These are phyloP conservation scores for Colletotrichum camelliae DNA, from an alignment of 2,329 filamentous ascomycete genomes.

Conservation along the genomic window DNA sequence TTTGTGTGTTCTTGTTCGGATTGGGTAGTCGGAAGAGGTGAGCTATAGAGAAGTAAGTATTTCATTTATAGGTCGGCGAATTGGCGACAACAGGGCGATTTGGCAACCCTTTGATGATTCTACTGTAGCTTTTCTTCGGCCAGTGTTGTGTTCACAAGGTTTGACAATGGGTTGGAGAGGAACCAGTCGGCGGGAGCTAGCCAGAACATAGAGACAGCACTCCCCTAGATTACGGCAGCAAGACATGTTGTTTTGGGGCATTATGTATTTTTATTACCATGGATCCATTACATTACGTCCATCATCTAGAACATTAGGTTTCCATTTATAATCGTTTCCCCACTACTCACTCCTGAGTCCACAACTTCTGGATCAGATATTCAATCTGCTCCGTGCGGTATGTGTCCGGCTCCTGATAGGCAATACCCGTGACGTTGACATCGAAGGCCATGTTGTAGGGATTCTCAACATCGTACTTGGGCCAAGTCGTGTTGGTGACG, in stretches of 20 bases:
- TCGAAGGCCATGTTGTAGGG: constrained; percentile 55
- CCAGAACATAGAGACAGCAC: not conserved
- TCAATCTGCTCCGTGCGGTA: constrained; percentile 47
- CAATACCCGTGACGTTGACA: constrained; percentile 45
- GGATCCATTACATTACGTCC: not conserved
- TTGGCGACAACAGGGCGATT: not conserved
- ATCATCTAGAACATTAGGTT: not conserved
- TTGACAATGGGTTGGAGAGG: not conserved
- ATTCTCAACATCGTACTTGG: constrained; percentile 42
- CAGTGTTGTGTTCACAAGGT: not conserved
- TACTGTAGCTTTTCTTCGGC: not conserved
- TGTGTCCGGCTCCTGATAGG: constrained; percentile 49
- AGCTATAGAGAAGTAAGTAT: not conserved
- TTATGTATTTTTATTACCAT: not conserved
- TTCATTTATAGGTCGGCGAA: not conserved
- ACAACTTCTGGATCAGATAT: constrained; percentile 35
- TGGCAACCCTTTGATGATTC: not conserved
- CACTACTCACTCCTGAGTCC: not conserved
- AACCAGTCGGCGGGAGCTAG: not conserved
- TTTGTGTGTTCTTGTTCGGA: not conserved
- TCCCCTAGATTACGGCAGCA: not conserved
- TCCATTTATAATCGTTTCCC: not conserved
- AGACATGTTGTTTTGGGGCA: not conserved
- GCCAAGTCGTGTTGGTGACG: constrained; percentile 37
- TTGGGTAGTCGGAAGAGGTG: not conserved